Evolutionary conservation across 2,329 filamentous ascomycete species (phyloP).

Genomic region (Fusarium sulawesiense): DNA sequence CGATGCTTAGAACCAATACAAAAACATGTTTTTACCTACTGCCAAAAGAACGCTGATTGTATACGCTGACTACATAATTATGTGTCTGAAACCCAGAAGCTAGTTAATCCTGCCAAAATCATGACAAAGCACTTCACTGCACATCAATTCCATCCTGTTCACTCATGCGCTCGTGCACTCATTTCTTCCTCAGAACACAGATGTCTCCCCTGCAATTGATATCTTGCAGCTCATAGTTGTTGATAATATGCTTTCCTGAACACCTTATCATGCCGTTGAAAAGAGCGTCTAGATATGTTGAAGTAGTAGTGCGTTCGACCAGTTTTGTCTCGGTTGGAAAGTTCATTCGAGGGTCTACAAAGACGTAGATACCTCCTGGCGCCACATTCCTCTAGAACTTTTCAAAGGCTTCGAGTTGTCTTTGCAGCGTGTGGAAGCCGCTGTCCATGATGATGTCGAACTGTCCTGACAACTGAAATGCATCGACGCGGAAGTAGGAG

Average conservation of each 20-base stretch:
- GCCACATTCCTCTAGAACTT: slow-evolving; percentile 52
- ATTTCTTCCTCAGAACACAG: slow-evolving; percentile 11
- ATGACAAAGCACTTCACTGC: not conserved
- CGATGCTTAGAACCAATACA: slow-evolving; percentile 30
- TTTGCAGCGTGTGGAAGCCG: slow-evolving; percentile 53
- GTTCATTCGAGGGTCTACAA: slow-evolving; percentile 51
- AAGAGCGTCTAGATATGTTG: slow-evolving; percentile 41
- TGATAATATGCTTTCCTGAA: slow-evolving; percentile 36
- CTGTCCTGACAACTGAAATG: not conserved
- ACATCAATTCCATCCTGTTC: not conserved
- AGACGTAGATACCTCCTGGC: slow-evolving; percentile 52
- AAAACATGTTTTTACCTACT: slow-evolving; percentile 17
- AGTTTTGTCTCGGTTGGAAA: slow-evolving; percentile 10
- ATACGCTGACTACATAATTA: not conserved
- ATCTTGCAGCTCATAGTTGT: slow-evolving; percentile 41
- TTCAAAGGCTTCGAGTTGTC: slow-evolving; percentile 53
- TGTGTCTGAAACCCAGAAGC: not conserved
- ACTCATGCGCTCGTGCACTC: not conserved
- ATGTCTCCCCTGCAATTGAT: slow-evolving; percentile 49
- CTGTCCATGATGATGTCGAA: slow-evolving; percentile 56
- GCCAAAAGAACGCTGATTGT: not conserved
- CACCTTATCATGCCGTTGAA: slow-evolving; percentile 44
- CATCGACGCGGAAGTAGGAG: not conserved
- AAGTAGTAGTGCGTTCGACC: not conserved
- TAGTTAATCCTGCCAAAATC: not conserved